Percentiles rank a stretch among this genome's conserved stretches.
phyloP scores from a whole-genome alignment of 129 eudicot species.

The Flaveria robusta region DNA sequence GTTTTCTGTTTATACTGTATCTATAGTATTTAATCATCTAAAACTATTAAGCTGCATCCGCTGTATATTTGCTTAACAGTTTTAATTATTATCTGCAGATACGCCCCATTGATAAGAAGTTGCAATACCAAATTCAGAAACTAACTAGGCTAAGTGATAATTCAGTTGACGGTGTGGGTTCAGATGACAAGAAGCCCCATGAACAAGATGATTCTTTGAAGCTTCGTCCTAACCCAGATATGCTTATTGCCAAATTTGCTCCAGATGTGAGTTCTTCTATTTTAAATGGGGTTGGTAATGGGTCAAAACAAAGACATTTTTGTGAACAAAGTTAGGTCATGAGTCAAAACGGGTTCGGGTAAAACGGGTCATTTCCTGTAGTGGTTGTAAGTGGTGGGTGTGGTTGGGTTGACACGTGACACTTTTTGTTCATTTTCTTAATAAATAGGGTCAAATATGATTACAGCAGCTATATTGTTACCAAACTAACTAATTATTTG shows the following conservation, averaged over 20 bases:
- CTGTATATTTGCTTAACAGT: conserved; percentile 10
- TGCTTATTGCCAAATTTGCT: conserved; percentile 53
- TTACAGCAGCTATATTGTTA: not conserved
- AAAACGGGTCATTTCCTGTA: not conserved
- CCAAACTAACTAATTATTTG: not conserved
- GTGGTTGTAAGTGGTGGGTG: not conserved
- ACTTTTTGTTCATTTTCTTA: not conserved
- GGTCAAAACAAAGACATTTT: not conserved
- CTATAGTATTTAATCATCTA: not conserved
- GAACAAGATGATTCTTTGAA: conserved; percentile 66
- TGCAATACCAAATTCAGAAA: conserved; percentile 84
- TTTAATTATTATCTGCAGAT: conserved; percentile 44
- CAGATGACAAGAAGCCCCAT: conserved; percentile 45
- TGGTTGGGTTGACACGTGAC: not conserved
- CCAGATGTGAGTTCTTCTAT: conserved; percentile 44
- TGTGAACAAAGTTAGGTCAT: conserved; percentile 11
- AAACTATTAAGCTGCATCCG: not conserved
- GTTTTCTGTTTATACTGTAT: not conserved
- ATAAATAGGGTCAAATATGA: not conserved
- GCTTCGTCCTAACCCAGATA: conserved; percentile 79
- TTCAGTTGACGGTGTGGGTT: conserved; percentile 35
- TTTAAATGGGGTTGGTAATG: not conserved
- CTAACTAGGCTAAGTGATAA: conserved; percentile 49
- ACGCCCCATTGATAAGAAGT: conserved; percentile 82
- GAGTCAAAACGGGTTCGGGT: not conserved